Evolutionary conservation across 2,329 filamentous ascomycete species (phyloP).

Genomic region (Arthrobotrys sinensis): DNA sequence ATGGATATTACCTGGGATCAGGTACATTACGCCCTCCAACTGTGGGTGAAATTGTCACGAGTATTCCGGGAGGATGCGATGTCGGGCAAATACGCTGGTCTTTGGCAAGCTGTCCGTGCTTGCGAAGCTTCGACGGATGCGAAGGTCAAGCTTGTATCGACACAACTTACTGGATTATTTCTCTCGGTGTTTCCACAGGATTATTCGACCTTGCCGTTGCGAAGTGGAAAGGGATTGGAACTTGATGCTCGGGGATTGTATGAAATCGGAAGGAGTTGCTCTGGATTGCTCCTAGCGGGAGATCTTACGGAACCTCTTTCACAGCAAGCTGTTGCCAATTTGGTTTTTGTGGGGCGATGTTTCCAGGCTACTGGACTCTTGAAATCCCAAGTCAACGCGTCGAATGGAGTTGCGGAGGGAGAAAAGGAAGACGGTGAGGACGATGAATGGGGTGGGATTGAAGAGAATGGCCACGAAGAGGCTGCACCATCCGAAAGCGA

Average conservation of each 20-base stretch:
- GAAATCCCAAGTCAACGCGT: constrained; percentile 65
- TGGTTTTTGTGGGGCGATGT: constrained; percentile 83
- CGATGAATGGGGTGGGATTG: constrained; percentile 68
- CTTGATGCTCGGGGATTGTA: constrained; percentile 78
- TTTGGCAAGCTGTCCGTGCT: constrained; percentile 80
- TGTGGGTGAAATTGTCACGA: constrained; percentile 78
- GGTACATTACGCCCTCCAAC: constrained; percentile 80
- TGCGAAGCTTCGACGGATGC: constrained; percentile 81
- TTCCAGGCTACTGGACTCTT: constrained; percentile 74
- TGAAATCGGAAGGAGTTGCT: constrained; percentile 73
- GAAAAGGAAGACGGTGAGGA: constrained; percentile 68
- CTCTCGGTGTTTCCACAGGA: constrained; percentile 83
- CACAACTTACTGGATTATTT: constrained; percentile 82
- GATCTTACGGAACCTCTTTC: constrained; percentile 82
- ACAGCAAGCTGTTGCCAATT: constrained; percentile 82
- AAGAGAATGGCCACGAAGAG: constrained; percentile 67
- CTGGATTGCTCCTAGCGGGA: constrained; percentile 74
- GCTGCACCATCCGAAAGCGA: constrained; percentile 70
- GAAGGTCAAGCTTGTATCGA: constrained; percentile 82
- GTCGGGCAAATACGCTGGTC: constrained; percentile 72
- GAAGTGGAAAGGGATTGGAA: constrained; percentile 79
- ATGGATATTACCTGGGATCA: constrained; percentile 78
- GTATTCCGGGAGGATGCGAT: constrained; percentile 77
- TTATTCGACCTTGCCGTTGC: constrained; percentile 74
- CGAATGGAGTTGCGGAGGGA: neutral